These are phyloP conservation scores for Escallonia rubra DNA, from an alignment of 129 eudicot species.

Conservation along the genomic window DNA sequence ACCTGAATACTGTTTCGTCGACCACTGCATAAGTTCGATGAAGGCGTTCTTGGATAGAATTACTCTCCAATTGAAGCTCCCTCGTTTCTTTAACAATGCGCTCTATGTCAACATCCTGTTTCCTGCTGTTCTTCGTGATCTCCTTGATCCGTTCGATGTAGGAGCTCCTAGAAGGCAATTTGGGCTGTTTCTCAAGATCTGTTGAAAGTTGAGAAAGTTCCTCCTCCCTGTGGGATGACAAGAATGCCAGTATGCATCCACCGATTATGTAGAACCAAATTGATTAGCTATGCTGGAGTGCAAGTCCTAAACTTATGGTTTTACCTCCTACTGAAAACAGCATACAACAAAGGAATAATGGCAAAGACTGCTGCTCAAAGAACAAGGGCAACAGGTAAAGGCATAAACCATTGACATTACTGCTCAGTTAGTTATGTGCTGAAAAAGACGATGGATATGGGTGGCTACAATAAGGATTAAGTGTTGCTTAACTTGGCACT, in stretches of 20 bases:
- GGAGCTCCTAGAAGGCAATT: conserved; percentile 50
- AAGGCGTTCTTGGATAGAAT: conserved; percentile 71
- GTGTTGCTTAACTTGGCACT: no score
- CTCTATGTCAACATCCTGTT: conserved; percentile 70
- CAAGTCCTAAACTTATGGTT: no score
- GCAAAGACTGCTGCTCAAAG: no score
- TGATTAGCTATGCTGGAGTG: no score
- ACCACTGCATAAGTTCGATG: conserved; percentile 72
- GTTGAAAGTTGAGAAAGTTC: conserved; percentile 43
- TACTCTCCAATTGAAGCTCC: conserved; percentile 83
- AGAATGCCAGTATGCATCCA: neutral
- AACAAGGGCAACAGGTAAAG: no score
- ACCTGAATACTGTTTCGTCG: conserved; percentile 69
- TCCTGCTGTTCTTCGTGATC: conserved; percentile 75
- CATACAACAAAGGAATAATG: no score
- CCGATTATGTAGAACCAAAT: no score
- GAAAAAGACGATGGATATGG: no score
- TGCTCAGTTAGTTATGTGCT: no score
- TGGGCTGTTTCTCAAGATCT: conserved; percentile 60
- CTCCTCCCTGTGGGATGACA: conserved; percentile 46
- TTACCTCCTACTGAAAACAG: no score
- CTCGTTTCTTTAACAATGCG: conserved; percentile 68
- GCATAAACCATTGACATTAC: no score
- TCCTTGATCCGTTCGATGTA: conserved; percentile 64
- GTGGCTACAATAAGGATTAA: no score